Evolutionary conservation across 768 basidiomycete species (phyloP).

Genomic region (Mycena rebaudengoi): DNA sequence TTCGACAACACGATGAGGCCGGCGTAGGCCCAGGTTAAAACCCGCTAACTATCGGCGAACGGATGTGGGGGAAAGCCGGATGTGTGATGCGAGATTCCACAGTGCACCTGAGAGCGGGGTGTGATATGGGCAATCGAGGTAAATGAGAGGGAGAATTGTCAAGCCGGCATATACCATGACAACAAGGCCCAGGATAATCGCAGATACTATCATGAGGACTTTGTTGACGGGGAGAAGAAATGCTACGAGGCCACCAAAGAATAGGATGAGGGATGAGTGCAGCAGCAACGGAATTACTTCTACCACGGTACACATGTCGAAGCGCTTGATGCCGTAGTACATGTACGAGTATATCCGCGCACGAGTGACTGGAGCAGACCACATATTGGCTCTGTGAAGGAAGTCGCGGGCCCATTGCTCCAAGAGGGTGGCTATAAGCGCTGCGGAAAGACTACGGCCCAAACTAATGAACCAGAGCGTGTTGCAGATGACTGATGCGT

Average conservation of each 20-base stretch:
- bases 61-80: too few relatives aligned
- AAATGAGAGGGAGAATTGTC: neutral
- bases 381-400: neutral
- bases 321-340: neutral
- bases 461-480: slow-evolving; percentile 2
- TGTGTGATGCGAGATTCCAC: too few relatives aligned
- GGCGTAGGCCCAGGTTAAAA: too few relatives aligned
- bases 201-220: neutral
- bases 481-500: neutral
- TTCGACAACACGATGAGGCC: too few relatives aligned
- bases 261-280: neutral
- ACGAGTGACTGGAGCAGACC: neutral
- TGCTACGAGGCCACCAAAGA: neutral
- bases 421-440: neutral
- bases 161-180: neutral
- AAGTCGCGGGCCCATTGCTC: too few relatives aligned
- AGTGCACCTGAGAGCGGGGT: slow-evolving; percentile 3
- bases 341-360: neutral
- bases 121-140: neutral
- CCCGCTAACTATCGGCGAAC: too few relatives aligned
- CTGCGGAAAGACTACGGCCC: neutral
- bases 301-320: neutral
- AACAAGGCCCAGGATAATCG: neutral
- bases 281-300: neutral
- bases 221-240: neutral